A percentile compares a stretch with the other conserved stretches of the same genome.
Evolutionary conservation across 139 green algal genomes (phyloP).

Genomic region (Chlamydomonas schloesseri): DNA sequence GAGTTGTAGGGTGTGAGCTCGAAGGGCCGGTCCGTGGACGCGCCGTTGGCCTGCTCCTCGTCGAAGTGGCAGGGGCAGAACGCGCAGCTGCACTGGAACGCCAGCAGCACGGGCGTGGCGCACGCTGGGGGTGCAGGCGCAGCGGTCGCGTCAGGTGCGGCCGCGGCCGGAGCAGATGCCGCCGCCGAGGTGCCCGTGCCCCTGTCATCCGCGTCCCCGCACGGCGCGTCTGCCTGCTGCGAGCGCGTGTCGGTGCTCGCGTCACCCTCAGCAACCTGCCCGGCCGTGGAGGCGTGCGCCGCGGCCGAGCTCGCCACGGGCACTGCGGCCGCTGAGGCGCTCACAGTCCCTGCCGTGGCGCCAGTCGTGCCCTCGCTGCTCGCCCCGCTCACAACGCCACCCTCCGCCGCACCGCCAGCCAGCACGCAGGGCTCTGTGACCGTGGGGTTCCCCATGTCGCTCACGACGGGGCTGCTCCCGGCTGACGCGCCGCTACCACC

Average conservation of each 20-base stretch:
- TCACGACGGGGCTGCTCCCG: background rate
- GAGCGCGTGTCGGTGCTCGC: no score
- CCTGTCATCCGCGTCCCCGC: background rate
- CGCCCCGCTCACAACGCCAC: background rate
- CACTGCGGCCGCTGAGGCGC: no score
- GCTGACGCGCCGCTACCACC: background rate
- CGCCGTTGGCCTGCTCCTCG: background rate
- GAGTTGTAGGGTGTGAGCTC: background rate
- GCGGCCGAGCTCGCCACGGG: no score
- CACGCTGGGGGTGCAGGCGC: no score
- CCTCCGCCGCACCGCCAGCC: background rate
- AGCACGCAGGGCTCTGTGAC: background rate
- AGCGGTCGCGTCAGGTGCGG: background rate
- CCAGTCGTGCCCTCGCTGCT: conserved; percentile 30
- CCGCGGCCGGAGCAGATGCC: no score
- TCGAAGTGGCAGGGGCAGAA: conserved; percentile 26
- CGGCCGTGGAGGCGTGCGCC: no score
- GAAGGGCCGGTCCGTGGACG: background rate
- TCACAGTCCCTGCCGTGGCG: background rate
- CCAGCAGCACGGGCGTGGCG: background rate
- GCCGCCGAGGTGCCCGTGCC: background rate
- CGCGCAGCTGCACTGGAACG: conserved; percentile 7
- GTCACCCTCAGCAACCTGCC: no score
- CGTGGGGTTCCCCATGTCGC: background rate
- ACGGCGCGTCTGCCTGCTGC: no score